Percentiles rank a stretch among this genome's conserved stretches.
Evolutionary conservation across 2,329 filamentous ascomycete species (phyloP).

Genomic region (Shiraia sp.): DNA sequence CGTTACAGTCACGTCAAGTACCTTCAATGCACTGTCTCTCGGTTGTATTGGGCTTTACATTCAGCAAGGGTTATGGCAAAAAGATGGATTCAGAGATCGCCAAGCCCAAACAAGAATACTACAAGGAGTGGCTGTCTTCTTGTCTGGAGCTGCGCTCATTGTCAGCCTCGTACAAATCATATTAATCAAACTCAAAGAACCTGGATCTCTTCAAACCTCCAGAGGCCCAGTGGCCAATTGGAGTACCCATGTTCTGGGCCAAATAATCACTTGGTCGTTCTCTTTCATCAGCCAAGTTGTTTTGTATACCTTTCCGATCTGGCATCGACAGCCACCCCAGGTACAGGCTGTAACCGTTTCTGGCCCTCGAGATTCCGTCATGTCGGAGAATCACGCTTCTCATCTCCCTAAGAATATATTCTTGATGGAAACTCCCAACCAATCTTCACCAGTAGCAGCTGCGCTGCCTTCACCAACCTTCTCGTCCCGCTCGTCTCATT

Average conservation of each 20-base stretch:
- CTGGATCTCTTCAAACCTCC: slow-evolving; percentile 18
- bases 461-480: slow-evolving; percentile 42
- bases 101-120: slow-evolving; percentile 25
- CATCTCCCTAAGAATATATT: slow-evolving; percentile 29
- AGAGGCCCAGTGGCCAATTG: slow-evolving; percentile 22
- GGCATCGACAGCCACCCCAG: slow-evolving; percentile 22
- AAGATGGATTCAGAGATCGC: slow-evolving; percentile 24
- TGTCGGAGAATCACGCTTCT: slow-evolving; percentile 38
- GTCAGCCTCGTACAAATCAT: slow-evolving; percentile 33
- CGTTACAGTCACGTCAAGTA: slow-evolving; percentile 36
- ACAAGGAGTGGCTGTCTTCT: slow-evolving; percentile 20
- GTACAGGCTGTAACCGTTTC: slow-evolving; percentile 24
- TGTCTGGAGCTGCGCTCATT: slow-evolving; percentile 29
- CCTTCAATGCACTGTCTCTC: slow-evolving; percentile 35
- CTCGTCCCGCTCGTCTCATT: slow-evolving; percentile 40
- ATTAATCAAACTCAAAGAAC: slow-evolving; percentile 27
- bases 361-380: slow-evolving; percentile 40
- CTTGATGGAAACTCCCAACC: slow-evolving; percentile 25
- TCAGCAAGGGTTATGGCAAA: slow-evolving; percentile 34
- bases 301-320: slow-evolving; percentile 35
- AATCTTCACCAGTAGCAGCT: slow-evolving; percentile 32
- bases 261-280: slow-evolving; percentile 41
- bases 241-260: slow-evolving; percentile 34
- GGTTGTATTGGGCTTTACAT: slow-evolving; percentile 34
- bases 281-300: slow-evolving; percentile 35